Base-by-base conservation (phyloP, 2,329 filamentous ascomycete species). In the Colletotrichum horii region DNA sequence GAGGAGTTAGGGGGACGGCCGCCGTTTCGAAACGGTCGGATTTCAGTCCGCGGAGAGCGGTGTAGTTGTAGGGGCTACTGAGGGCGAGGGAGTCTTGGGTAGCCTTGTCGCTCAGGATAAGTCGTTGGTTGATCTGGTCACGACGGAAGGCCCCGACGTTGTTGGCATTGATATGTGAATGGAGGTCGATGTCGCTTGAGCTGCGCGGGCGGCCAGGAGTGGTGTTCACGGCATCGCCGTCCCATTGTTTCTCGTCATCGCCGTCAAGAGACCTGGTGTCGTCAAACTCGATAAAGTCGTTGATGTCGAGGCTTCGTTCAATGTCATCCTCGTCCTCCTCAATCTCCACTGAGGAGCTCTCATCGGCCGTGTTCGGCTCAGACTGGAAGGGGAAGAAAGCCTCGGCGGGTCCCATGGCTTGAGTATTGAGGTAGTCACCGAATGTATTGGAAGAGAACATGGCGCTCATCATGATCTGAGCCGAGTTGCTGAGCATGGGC, bases 71-170 rank as follows among this genome's bases (percentile, higher is more conserved):
- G 8, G 91, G 89, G 66, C 90, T 87, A 69, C 91, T 89, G 82
- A 93, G 91, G 66, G 91, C 88, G 30, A 94, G 87, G 52, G 92
- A 92, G 79, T 93, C 90, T 73, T 90, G 85, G 48, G 91, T 92
- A 26, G 90, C 90, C 79, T 91, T 89, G 80, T 89, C 90, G 84
- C 90, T 91, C 77, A 90, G 83, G 74, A 92, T 91, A 75, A 92
- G 85, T 79, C 91, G 89, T 81, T 91, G 89, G 81, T 91, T 91
- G 87, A 87, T 92, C 82, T 91, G 92, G 83, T 91, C 93, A 78
- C 88, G 91, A 71, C 94, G 94, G 88, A 97, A 97, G 2, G 94
- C 94, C 48, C 94, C 94, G 43, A 97, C 94, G 16, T 93, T 91
- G 72, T 93, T 91, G 11, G 89, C 84, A 74, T 91, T 91, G 78